These are phyloP conservation scores for Astrocystis sublimbata DNA, from an alignment of 495 filamentous ascomycete genomes.

Conservation along the genomic window DNA sequence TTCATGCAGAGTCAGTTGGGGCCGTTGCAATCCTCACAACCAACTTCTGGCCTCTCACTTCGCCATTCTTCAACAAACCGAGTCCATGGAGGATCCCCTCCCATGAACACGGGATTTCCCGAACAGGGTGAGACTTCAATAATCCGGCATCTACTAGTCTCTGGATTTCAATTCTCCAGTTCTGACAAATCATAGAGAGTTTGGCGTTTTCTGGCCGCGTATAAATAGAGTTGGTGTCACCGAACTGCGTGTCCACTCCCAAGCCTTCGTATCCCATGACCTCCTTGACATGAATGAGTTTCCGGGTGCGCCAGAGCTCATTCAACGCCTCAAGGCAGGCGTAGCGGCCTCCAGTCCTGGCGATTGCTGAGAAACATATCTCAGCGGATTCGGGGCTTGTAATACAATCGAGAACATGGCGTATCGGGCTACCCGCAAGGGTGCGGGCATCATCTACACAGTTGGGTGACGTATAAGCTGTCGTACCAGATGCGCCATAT, in stretches of 20 bases:
- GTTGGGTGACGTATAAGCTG: slow-evolving; percentile 5
- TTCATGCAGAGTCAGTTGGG: too few species aligned
- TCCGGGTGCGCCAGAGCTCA: slow-evolving; percentile 8
- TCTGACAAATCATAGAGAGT: not conserved
- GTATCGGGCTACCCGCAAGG: not conserved
- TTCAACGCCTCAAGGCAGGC: slow-evolving; percentile 15
- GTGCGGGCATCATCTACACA: not conserved
- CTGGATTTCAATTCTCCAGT: not conserved
- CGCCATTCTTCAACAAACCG: not conserved
- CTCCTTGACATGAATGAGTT: slow-evolving; percentile 13
- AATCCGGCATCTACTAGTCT: not conserved
- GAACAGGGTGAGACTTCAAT: not conserved
- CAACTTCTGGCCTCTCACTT: not conserved
- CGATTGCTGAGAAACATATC: slow-evolving; percentile 17
- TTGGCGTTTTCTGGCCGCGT: not conserved
- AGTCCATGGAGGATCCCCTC: not conserved
- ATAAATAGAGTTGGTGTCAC: not conserved
- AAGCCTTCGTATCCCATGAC: slow-evolving; percentile 21
- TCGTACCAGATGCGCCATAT: slow-evolving; percentile 9
- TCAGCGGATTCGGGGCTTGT: slow-evolving; percentile 15
- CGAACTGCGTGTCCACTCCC: not conserved
- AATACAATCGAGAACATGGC: slow-evolving; percentile 21
- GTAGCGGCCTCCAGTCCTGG: slow-evolving; percentile 18
- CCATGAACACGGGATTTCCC: not conserved
- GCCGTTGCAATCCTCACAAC: slow-evolving; percentile 5